Evolutionary conservation across 169 alveolate genomes (phyloP), one percentile per base, ranked within the genome.

Genomic region (Pseudocohnilembus persalinus): DNA sequence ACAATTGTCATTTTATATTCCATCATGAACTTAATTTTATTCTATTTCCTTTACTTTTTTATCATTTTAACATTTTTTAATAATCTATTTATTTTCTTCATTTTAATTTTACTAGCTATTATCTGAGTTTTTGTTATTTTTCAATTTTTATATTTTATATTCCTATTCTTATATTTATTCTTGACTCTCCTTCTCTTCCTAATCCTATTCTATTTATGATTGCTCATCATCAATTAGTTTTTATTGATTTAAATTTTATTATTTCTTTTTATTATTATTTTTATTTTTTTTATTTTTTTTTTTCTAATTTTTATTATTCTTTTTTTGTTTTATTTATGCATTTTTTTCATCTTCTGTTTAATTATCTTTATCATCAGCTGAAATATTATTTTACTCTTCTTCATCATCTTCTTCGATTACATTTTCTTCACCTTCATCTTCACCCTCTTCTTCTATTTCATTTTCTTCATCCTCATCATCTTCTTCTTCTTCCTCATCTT

Each of bases 381-480:
- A 34, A 33, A 73, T 49, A 0, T 84, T 86, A 73, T 76, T 32
- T 15, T 33, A 31, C 68, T 82, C 74, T 74, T 85, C 88, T 77
- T 88, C 90, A 32, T 84, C 82, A 76, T 84, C 93, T 87, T 79
- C 75, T 73, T 85, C 91, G 78, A 77, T 76, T 75, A 83, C 90
- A 86, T 84, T 88, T 83, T 85, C 90, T 75, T 86, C 83, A 28
- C 85, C 91, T 79, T 91, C 92, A 73, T 89, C 87, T 68, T 86
- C 88, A 75, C 88, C 90, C 76, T 88, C 94, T 49, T 76, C 65
- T 77, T 86, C 85, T 74, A 87, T 83, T 78, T 88, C 85, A 32
- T 77, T 82, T 80, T 82, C 80, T 76, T 86, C 74, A n/a, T 85
- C 95, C 77, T 87, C 83, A 77, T 85, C 86, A 20, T 81, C 63